Evolutionary conservation across 768 basidiomycete species (phyloP).

Genomic region (Brasilioporus rufonigricans): DNA sequence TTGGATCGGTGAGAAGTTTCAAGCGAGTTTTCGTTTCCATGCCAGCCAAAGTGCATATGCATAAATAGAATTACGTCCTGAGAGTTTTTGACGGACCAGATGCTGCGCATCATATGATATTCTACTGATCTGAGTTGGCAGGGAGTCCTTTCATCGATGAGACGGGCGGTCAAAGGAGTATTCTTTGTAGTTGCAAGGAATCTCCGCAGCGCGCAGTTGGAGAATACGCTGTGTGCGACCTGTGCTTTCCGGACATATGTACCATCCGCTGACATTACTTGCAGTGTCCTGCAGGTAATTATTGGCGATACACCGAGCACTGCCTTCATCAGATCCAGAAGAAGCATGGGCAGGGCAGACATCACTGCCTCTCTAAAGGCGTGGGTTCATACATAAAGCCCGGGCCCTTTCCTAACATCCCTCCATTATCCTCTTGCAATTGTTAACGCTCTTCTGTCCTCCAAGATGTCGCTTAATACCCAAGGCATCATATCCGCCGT

Average conservation of each 20-base stretch:
- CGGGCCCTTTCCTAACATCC: background rate
- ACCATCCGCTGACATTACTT: background rate
- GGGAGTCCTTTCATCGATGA: too few relatives aligned
- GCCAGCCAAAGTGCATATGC: background rate
- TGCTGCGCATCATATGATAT: too few relatives aligned
- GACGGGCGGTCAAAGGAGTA: too few relatives aligned
- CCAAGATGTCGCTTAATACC: conserved; percentile 35
- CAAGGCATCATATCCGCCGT: conserved; percentile 57
- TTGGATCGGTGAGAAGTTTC: background rate
- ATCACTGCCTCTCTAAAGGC: conserved; percentile 20
- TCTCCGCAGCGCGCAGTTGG: background rate
- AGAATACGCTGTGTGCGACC: background rate
- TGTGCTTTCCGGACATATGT: background rate
- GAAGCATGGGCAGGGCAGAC: background rate
- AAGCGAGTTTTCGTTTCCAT: background rate
- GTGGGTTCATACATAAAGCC: conserved; percentile 21
- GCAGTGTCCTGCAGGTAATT: background rate
- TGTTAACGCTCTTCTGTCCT: background rate
- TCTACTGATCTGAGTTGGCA: too few relatives aligned
- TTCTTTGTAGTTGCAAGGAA: background rate
- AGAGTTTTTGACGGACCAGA: too few relatives aligned
- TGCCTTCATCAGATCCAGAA: conserved; percentile 10
- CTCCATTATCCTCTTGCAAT: too few relatives aligned
- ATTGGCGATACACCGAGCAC: background rate
- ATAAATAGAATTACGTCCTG: too few relatives aligned